Evolutionary conservation across 2,329 filamentous ascomycete genomes (phyloP).

Genomic region (Talaromyces sp.): DNA sequence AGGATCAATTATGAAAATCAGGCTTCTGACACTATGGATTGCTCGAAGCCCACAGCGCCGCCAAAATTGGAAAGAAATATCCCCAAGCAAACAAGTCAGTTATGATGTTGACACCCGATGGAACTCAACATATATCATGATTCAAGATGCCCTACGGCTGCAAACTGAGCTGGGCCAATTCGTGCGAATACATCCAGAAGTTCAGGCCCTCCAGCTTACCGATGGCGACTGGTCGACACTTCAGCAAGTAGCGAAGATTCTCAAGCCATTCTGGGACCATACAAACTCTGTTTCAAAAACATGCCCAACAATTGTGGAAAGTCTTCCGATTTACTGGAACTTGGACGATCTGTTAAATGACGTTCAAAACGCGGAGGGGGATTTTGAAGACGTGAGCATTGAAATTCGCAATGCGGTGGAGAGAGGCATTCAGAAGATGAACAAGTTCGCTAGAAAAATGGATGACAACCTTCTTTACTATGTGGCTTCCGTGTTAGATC

Average conservation of each 20-base stretch:
- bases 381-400: constrained; percentile 12
- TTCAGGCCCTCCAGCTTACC: constrained; percentile 13
- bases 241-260: constrained; percentile 5
- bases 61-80: constrained; percentile 16
- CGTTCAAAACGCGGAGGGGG: constrained; percentile 9
- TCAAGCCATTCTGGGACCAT: constrained; percentile 10
- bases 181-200: constrained; percentile 8
- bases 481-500: constrained; percentile 17
- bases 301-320: constrained; percentile 9
- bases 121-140: constrained; percentile 14
- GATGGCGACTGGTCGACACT: constrained; percentile 4
- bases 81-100: constrained; percentile 5
- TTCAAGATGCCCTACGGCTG: constrained; percentile 10
- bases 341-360: constrained; percentile 12
- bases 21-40: constrained; percentile 17
- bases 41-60: constrained; percentile 13
- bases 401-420: constrained; percentile 11
- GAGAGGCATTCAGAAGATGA: constrained; percentile 11
- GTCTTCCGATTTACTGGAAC: constrained; percentile 12
- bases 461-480: constrained; percentile 17
- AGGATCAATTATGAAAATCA: constrained; percentile 11
- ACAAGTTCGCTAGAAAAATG: constrained; percentile 13
- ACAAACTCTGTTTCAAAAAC: constrained; percentile 12
- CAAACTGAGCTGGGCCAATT: constrained; percentile 10
- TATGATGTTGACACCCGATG: constrained; percentile 17